These are phyloP conservation scores for Russula compacta DNA, from an alignment of 768 basidiomycete genomes.

Conservation along the genomic window DNA sequence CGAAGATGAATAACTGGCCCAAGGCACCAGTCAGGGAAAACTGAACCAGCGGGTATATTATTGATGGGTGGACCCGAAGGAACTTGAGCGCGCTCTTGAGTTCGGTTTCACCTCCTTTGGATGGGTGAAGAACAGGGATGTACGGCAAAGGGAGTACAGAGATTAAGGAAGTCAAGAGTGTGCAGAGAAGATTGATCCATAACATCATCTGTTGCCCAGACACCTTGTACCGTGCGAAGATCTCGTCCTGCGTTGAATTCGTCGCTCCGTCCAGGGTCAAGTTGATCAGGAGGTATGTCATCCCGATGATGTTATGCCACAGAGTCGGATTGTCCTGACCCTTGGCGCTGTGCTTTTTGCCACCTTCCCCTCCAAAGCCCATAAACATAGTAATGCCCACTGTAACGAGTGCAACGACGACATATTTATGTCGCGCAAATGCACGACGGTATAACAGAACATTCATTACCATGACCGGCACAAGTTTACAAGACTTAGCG, in stretches of 20 bases:
- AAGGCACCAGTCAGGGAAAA: constrained; percentile 88
- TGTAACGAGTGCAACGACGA: constrained; percentile 91
- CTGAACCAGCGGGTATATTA: constrained; percentile 63
- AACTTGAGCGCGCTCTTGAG: constrained; percentile 62
- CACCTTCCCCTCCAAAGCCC: constrained; percentile 64
- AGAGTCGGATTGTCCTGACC: constrained; percentile 32
- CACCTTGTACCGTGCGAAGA: constrained; percentile 69
- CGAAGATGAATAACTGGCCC: constrained; percentile 97
- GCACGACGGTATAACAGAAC: constrained; percentile 86
- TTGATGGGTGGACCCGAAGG: constrained; percentile 65
- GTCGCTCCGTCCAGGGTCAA: constrained; percentile 86
- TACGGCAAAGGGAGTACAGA: constrained; percentile 67
- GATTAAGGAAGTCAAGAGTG: constrained; percentile 59
- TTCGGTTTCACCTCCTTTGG: constrained; percentile 49
- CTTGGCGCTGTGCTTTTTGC: constrained; percentile 29
- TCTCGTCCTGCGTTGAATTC: constrained; percentile 96
- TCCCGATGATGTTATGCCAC: constrained; percentile 59
- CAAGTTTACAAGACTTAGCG: constrained; percentile 97
- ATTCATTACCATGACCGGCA: constrained; percentile 98
- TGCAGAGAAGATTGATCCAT: constrained; percentile 88
- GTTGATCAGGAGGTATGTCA: constrained; percentile 73
- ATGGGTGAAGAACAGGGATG: constrained; percentile 76
- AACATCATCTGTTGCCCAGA: constrained; percentile 99
- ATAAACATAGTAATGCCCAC: constrained; percentile 89
- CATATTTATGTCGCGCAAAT: constrained; percentile 91